Evolutionary conservation across 2,329 filamentous ascomycete species (phyloP).

Genomic region (Ceratocystis destructans): DNA sequence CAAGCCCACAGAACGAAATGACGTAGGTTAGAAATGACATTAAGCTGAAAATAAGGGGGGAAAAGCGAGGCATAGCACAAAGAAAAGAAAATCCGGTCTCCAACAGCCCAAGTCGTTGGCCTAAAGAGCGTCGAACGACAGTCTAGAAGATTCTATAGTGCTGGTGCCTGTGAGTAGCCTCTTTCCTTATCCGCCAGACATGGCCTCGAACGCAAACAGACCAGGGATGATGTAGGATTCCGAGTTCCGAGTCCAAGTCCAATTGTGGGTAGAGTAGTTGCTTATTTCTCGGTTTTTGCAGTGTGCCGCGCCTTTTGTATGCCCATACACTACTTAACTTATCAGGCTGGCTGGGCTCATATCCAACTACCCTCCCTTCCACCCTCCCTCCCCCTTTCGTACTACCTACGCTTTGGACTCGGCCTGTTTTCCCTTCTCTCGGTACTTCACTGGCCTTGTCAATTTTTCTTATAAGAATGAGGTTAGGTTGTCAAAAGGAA

Average conservation of each 20-base stretch:
- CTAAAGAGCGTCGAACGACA: neutral
- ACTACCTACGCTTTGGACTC: neutral
- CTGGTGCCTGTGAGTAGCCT: neutral
- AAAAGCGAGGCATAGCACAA: no score
- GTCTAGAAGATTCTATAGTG: neutral
- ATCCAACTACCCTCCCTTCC: no score
- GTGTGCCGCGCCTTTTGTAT: neutral
- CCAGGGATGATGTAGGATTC: neutral
- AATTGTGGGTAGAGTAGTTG: neutral
- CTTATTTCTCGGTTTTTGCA: neutral
- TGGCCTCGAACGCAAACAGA: neutral
- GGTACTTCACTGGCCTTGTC: neutral
- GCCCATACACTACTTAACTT: no score
- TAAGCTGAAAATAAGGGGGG: no score
- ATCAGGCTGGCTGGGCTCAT: no score
- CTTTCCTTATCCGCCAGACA: neutral
- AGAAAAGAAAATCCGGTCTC: no score
- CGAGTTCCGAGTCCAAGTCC: neutral
- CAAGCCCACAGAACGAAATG: no score
- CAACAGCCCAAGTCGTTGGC: neutral
- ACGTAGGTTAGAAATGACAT: no score
- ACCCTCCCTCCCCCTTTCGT: neutral
- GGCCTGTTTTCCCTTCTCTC: neutral
- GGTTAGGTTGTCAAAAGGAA: constrained; percentile 1
- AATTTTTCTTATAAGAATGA: constrained; percentile 2